Conservation (phyloP, 192 early-diverging fungal species). For the Rhizophlyctis rosea region DNA sequence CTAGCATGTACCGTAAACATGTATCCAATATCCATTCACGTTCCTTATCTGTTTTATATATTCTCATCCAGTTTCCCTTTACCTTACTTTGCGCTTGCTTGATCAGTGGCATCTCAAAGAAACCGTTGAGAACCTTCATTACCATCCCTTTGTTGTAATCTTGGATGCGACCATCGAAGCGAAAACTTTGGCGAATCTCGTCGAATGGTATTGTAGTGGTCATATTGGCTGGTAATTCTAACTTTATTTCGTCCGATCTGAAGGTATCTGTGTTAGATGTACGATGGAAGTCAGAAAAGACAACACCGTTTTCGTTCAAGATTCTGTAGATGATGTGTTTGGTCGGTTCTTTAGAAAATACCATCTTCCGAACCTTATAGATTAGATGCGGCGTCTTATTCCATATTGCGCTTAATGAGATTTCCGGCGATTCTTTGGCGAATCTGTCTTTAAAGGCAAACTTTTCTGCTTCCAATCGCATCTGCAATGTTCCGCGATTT, state of each 20-base stretch:
- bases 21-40: too few species aligned
- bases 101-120: constrained; percentile 12
- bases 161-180: constrained; percentile 2
- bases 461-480: constrained; percentile 8
- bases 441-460: not conserved
- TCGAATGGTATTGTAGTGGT: constrained; percentile 7
- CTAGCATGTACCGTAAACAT: too few species aligned
- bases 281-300: constrained; percentile 1
- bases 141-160: not conserved
- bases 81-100: constrained; percentile 5
- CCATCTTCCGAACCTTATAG: too few species aligned
- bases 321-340: not conserved
- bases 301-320: not conserved
- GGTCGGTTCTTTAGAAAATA: too few species aligned
- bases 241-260: not conserved
- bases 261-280: constrained; percentile 2
- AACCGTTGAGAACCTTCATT: constrained; percentile 5
- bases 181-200: not conserved
- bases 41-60: too few species aligned
- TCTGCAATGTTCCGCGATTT: constrained; percentile 1
- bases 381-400: too few species aligned
- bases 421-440: not conserved
- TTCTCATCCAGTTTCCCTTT: too few species aligned
- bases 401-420: too few species aligned
- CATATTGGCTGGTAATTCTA: constrained; percentile 6